These are phyloP conservation scores for Capniomyces stellatus DNA, from an alignment of 371 early-diverging fungal species.

Conservation along the genomic window DNA sequence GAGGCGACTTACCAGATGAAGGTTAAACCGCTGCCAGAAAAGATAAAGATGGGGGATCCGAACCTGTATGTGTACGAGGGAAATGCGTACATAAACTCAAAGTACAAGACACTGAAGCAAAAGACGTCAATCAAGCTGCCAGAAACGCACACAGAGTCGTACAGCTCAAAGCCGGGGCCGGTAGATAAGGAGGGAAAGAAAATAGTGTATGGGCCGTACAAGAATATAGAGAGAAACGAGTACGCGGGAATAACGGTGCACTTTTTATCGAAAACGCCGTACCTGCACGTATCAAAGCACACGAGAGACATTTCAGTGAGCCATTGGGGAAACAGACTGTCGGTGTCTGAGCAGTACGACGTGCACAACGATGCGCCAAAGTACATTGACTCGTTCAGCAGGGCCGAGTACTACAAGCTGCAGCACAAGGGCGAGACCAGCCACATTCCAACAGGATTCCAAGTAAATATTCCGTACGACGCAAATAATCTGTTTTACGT, in stretches of 20 bases:
- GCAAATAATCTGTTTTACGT: constrained; percentile 67
- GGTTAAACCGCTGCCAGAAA: constrained; percentile 46
- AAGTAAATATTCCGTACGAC: constrained; percentile 35
- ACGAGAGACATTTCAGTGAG: constrained; percentile 62
- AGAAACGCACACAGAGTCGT: constrained; percentile 8
- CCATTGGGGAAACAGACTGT: constrained; percentile 68
- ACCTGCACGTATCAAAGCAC: constrained; percentile 42
- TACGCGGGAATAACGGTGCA: constrained; percentile 39
- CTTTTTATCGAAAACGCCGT: constrained; percentile 41
- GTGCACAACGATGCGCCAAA: constrained; percentile 64
- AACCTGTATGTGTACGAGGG: constrained; percentile 44
- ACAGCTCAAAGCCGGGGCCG: constrained; percentile 4
- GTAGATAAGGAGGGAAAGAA: constrained; percentile 30
- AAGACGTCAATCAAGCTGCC: constrained; percentile 49
- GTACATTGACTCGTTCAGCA: constrained; percentile 13
- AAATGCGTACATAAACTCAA: constrained; percentile 38
- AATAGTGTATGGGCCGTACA: constrained; percentile 63
- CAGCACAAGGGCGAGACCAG: constrained; percentile 7
- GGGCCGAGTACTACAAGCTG: background rate
- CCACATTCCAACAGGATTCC: constrained; percentile 23
- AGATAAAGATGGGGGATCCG: constrained; percentile 45
- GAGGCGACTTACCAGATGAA: constrained; percentile 34
- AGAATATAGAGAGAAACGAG: constrained; percentile 30
- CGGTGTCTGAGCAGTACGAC: constrained; percentile 67
- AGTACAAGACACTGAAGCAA: constrained; percentile 50